A percentile compares a stretch with the other conserved stretches of the same genome.
phyloP scores from a whole-genome alignment of 225 moss, liverwort and hornwort species.

The Sphagnum contortum region DNA sequence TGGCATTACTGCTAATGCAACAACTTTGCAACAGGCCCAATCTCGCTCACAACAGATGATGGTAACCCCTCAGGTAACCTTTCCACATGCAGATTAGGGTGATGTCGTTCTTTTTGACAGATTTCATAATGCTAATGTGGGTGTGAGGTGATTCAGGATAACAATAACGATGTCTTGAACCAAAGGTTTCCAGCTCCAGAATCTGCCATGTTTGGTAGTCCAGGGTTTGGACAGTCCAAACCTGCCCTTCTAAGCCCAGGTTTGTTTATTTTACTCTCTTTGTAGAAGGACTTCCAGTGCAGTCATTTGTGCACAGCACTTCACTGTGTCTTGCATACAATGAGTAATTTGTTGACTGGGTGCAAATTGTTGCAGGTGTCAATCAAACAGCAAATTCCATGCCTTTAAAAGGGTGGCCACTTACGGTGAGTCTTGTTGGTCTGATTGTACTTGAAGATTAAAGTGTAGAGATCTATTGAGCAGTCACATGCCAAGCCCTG shows the following conservation, averaged over 20 bases:
- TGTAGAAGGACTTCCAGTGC: too few species aligned
- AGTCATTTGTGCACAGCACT: too few species aligned
- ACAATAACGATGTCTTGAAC: constrained; percentile 77
- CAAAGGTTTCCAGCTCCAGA: constrained; percentile 95
- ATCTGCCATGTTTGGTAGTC: constrained; percentile 81
- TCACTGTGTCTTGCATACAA: too few species aligned
- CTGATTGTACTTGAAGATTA: too few species aligned
- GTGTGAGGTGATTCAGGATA: constrained; percentile 50
- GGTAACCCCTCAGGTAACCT: constrained; percentile 79
- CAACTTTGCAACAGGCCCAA: constrained; percentile 93
- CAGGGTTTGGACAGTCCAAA: constrained; percentile 91
- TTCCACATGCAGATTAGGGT: background rate
- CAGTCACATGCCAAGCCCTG: too few species aligned
- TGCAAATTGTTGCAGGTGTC: constrained; percentile 31
- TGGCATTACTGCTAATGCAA: constrained; percentile 51
- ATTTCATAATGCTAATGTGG: too few species aligned
- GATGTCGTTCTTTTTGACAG: too few species aligned
- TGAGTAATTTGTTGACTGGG: too few species aligned
- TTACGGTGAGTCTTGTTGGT: constrained; percentile 53
- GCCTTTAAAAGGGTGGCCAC: constrained; percentile 71
- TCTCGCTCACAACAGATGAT: constrained; percentile 79
- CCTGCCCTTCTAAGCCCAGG: constrained; percentile 94
- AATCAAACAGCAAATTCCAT: constrained; percentile 50
- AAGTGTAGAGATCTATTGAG: too few species aligned
- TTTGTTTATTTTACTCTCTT: constrained; percentile 10